These are phyloP conservation scores for Marasmius tenuissimus DNA, from an alignment of 1,284 basidiomycete species.

Conservation along the genomic window DNA sequence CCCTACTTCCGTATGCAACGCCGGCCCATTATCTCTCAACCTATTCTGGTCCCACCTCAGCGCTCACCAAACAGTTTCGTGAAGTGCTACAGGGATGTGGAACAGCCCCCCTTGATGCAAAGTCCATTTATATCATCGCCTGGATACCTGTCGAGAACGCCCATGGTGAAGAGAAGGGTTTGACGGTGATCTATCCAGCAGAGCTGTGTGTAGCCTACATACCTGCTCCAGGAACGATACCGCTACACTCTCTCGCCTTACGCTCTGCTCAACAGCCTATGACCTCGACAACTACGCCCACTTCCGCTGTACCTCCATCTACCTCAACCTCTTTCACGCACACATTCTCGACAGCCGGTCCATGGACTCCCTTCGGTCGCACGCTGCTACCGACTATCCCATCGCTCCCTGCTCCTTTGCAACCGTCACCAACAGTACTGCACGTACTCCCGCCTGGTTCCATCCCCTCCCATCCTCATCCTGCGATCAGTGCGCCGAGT, in stretches of 20 bases:
- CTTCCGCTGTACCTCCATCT: conserved; percentile 33
- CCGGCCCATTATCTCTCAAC: conserved; percentile 70
- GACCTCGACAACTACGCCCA: conserved; percentile 25
- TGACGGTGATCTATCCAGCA: conserved; percentile 70
- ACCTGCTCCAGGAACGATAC: conserved; percentile 11
- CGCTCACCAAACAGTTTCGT: conserved; percentile 62
- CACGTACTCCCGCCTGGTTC: conserved; percentile 4
- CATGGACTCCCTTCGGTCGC: conserved; percentile 25
- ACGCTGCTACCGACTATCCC: conserved; percentile 50
- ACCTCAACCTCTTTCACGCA: conserved; percentile 33
- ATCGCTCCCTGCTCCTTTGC: conserved; percentile 62
- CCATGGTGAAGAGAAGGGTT: conserved; percentile 75
- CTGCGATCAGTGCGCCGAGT: conserved; percentile 13
- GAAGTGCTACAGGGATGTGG: conserved; percentile 61
- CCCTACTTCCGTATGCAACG: conserved; percentile 64
- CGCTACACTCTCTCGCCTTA: not conserved
- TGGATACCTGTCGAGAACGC: conserved; percentile 75
- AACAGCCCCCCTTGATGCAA: conserved; percentile 46
- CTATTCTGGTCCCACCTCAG: conserved; percentile 63
- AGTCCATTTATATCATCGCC: conserved; percentile 57
- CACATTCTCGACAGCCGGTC: not conserved
- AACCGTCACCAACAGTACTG: conserved; percentile 50
- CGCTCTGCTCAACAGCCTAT: not conserved
- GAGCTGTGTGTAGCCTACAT: conserved; percentile 55
- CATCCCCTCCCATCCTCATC: conserved; percentile 21